Conservation (phyloP, 805 yeast genomes). For the Brettanomyces nanus region DNA sequence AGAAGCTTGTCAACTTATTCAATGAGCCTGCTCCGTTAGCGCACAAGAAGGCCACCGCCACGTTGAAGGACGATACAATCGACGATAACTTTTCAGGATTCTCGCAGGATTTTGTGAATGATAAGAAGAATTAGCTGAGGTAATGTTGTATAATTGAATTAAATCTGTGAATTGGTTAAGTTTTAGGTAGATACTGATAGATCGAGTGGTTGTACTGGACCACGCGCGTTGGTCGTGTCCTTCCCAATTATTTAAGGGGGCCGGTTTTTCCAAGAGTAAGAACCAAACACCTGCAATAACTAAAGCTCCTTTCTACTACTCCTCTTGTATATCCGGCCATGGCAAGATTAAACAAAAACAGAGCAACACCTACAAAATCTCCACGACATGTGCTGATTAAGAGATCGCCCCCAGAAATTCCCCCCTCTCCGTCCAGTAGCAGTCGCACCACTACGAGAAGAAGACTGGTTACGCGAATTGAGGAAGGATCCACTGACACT, state of each 20-base stretch:
- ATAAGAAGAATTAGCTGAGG: slow-evolving; percentile 2
- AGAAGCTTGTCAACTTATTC: neutral
- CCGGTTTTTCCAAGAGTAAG: too few species aligned
- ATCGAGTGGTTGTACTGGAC: too few species aligned
- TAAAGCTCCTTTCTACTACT: too few species aligned
- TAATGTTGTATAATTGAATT: neutral
- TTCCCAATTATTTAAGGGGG: too few species aligned
- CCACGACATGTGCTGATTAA: slow-evolving; percentile 8
- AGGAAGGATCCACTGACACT: too few species aligned
- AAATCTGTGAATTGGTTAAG: slow-evolving; percentile 1
- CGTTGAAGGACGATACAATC: slow-evolving; percentile 13
- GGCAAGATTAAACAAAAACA: slow-evolving; percentile 19
- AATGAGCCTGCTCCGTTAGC: neutral
- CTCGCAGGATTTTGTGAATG: slow-evolving; percentile 35
- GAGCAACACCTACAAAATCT: slow-evolving; percentile 10
- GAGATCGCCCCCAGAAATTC: slow-evolving; percentile 6
- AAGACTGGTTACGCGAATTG: too few species aligned
- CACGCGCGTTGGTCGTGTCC: too few species aligned
- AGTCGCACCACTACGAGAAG: neutral
- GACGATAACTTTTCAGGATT: slow-evolving; percentile 33
- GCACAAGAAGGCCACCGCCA: slow-evolving; percentile 1
- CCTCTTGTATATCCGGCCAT: slow-evolving; percentile 6
- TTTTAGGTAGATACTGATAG: too few species aligned
- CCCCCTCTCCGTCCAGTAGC: slow-evolving; percentile 3
- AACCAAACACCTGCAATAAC: too few species aligned